phyloP scores from a whole-genome alignment of 768 basidiomycete genomes.

The Candolleomyces eurysporus region DNA sequence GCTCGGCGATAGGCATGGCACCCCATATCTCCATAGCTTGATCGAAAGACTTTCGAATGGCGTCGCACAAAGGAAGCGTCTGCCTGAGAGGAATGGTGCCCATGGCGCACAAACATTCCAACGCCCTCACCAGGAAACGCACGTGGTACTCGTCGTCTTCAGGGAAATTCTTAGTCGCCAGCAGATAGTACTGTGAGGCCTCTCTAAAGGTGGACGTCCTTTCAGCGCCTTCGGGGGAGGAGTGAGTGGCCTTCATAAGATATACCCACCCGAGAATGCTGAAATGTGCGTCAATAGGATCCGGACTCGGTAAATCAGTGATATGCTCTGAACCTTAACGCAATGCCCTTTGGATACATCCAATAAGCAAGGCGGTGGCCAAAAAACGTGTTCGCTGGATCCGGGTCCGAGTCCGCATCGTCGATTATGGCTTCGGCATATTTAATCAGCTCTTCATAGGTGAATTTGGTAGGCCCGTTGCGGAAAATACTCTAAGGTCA shows the following conservation, averaged over 20 bases:
- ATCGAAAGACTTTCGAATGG: slow-evolving; percentile 20
- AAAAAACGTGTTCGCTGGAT: slow-evolving; percentile 10
- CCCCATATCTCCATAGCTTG: slow-evolving; percentile 15
- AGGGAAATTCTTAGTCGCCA: slow-evolving; percentile 21
- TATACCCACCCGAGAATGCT: slow-evolving; percentile 31
- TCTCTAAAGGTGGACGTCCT: neutral
- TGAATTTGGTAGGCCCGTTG: slow-evolving; percentile 12
- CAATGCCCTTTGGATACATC: slow-evolving; percentile 33
- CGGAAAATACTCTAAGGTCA: neutral
- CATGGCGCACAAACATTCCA: slow-evolving; percentile 29
- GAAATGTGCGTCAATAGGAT: neutral
- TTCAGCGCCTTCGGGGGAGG: neutral
- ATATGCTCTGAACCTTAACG: slow-evolving; percentile 28
- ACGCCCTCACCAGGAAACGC: slow-evolving; percentile 27
- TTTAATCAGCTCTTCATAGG: slow-evolving; percentile 27
- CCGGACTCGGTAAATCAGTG: neutral
- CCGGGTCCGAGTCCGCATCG: slow-evolving; percentile 26
- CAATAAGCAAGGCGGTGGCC: slow-evolving; percentile 37
- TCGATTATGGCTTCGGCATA: slow-evolving; percentile 29
- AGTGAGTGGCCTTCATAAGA: slow-evolving; percentile 17
- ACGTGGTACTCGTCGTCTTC: slow-evolving; percentile 37
- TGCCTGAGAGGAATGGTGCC: slow-evolving; percentile 19
- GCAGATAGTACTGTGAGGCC: slow-evolving; percentile 3
- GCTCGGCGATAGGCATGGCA: neutral
- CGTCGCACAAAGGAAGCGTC: slow-evolving; percentile 21